Conservation (phyloP, 352 stramenopile species). For the Phytopythium vexans region DNA sequence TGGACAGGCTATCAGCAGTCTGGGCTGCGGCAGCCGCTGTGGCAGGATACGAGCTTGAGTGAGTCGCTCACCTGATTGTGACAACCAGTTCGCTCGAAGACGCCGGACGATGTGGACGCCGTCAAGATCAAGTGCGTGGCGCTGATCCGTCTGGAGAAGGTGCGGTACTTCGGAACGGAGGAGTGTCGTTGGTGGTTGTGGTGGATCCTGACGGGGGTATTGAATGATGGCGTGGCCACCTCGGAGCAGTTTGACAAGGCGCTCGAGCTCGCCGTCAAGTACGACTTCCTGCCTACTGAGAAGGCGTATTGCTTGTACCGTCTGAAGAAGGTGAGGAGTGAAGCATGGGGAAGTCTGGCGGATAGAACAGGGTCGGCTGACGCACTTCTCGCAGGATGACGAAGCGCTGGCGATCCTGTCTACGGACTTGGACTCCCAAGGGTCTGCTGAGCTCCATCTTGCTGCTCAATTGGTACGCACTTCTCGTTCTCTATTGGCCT, state of each 20-base stretch:
- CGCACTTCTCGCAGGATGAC: conserved; percentile 31
- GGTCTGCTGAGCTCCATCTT: conserved; percentile 53
- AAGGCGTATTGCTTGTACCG: conserved; percentile 82
- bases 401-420: conserved; percentile 47
- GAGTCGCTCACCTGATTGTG: neutral
- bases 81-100: conserved; percentile 59
- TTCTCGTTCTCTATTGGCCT: neutral
- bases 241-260: conserved; percentile 75
- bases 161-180: conserved; percentile 7
- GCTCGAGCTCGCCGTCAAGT: conserved; percentile 71
- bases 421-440: conserved; percentile 24
- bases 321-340: conserved; percentile 42
- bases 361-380: too few species aligned
- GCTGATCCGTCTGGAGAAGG: conserved; percentile 80
- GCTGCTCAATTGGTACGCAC: conserved; percentile 56
- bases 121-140: conserved; percentile 81
- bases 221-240: neutral
- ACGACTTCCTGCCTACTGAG: conserved; percentile 59
- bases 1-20: neutral
- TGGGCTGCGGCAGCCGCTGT: too few species aligned
- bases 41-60: too few species aligned
- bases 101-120: conserved; percentile 69
- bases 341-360: neutral
- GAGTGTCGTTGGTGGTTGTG: neutral
- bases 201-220: neutral